These are phyloP conservation scores for Ilyonectria mors-panacis DNA, from an alignment of 2,329 filamentous ascomycete species.

Conservation along the genomic window DNA sequence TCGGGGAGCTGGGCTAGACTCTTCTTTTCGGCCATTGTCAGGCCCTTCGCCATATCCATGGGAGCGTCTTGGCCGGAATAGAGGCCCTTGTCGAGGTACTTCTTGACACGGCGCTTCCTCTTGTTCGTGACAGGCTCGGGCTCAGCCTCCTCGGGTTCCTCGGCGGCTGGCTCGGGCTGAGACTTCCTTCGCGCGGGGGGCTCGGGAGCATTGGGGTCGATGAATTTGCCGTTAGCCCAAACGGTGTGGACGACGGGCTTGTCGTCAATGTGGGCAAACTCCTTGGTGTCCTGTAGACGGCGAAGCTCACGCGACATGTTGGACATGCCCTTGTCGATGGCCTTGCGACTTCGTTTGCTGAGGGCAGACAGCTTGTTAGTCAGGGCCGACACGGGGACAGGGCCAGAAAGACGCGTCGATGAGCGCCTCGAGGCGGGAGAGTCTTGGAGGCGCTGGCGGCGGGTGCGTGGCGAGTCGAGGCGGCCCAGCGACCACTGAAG, in stretches of 20 bases:
- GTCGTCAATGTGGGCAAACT: constrained; percentile 72
- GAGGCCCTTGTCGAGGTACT: constrained; percentile 85
- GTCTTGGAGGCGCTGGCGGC: constrained; percentile 50
- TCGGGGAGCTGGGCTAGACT: constrained; percentile 63
- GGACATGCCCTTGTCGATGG: constrained; percentile 62
- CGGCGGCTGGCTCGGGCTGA: constrained; percentile 44
- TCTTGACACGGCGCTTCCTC: constrained; percentile 72
- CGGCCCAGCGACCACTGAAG: constrained; percentile 60
- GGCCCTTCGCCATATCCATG: constrained; percentile 61
- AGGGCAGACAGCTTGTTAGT: constrained; percentile 67
- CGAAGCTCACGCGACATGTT: constrained; percentile 71
- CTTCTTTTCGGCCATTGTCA: constrained; percentile 68
- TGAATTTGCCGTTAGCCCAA: constrained; percentile 76
- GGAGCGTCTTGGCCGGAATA: constrained; percentile 85
- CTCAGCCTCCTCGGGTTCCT: constrained; percentile 48
- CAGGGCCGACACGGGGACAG: constrained; percentile 59
- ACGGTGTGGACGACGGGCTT: constrained; percentile 71
- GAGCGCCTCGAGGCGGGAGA: constrained; percentile 55
- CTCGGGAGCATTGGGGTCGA: constrained; percentile 62
- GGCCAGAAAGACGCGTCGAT: constrained; percentile 57
- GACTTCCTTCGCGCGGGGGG: constrained; percentile 57
- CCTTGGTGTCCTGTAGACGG: constrained; percentile 74
- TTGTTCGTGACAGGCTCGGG: constrained; percentile 56
- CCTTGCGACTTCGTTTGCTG: constrained; percentile 73
- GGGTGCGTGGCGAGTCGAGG: constrained; percentile 54